These are phyloP conservation scores for Aspergillus campestris DNA, from an alignment of 495 filamentous ascomycete genomes.

Conservation along the genomic window DNA sequence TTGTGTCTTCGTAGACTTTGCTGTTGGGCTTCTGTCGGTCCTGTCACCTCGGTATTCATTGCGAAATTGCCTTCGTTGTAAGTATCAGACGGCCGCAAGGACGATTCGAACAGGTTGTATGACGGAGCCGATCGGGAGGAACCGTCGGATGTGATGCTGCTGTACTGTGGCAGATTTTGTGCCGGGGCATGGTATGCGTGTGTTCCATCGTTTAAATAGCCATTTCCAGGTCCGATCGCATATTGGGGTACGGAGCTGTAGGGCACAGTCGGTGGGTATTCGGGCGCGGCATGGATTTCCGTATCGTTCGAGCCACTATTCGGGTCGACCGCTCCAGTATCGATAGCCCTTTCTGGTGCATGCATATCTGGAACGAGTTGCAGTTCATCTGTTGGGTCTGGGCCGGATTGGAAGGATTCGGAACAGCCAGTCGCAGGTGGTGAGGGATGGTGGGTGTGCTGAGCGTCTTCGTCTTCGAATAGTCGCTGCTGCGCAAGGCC, in stretches of 20 bases:
- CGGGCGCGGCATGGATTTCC: neutral
- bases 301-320: neutral
- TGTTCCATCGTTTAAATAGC: constrained; percentile 7
- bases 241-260: neutral
- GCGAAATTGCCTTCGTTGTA: constrained; percentile 1
- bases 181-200: neutral
- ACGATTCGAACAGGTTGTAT: constrained; percentile 23
- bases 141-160: neutral
- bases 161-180: neutral
- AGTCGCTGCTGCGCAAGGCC: constrained; percentile 28
- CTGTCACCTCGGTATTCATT: constrained; percentile 1
- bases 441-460: constrained; percentile 7
- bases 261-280: neutral
- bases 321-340: too few species aligned
- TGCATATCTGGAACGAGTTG: too few species aligned
- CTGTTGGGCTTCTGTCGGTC: constrained; percentile 7
- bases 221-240: neutral
- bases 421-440: neutral
- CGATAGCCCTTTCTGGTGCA: too few species aligned
- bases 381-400: too few species aligned
- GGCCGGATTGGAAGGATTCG: too few species aligned
- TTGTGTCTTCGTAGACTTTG: constrained; percentile 14
- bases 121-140: constrained; percentile 8
- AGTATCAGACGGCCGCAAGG: constrained; percentile 2
- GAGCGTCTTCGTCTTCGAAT: constrained; percentile 27